phyloP scores from a whole-genome alignment of 352 stramenopile genomes.

The Poterioochromonas sp. region DNA sequence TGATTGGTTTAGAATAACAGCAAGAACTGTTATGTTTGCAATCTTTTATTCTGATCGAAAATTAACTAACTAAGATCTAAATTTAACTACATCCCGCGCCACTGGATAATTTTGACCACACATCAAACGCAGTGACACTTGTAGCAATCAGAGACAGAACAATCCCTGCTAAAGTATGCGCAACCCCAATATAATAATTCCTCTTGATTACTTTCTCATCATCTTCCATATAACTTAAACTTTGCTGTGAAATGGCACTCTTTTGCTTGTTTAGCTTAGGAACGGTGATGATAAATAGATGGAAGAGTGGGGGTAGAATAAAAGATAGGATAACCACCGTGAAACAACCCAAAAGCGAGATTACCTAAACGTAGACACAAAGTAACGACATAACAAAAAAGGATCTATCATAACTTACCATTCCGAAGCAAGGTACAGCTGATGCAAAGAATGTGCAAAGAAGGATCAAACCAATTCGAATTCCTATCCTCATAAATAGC shows the following conservation, averaged over 20 bases:
- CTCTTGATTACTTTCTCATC: not conserved
- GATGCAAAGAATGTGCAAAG: not conserved
- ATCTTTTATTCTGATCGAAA: too few species aligned
- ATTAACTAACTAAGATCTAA: too few species aligned
- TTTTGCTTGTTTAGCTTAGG: not conserved
- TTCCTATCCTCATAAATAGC: not conserved
- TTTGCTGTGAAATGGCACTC: not conserved
- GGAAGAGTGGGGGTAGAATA: not conserved
- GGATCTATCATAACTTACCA: not conserved
- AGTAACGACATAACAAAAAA: not conserved
- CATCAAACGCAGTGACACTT: not conserved
- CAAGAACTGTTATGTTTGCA: too few species aligned
- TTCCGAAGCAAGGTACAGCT: slow-evolving; percentile 1
- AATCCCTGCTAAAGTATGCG: not conserved
- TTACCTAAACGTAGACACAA: too few species aligned
- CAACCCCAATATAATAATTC: not conserved
- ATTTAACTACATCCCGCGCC: not conserved
- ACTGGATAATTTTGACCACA: not conserved
- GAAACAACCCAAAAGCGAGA: slow-evolving; percentile 4
- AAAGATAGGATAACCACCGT: slow-evolving; percentile 20
- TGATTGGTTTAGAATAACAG: too few species aligned
- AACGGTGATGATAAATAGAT: not conserved
- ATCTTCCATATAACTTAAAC: not conserved
- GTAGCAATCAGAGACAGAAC: not conserved
- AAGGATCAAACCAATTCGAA: not conserved